These are phyloP conservation scores for Blastocystis sp. DNA, from an alignment of 352 stramenopile genomes.

Conservation along the genomic window DNA sequence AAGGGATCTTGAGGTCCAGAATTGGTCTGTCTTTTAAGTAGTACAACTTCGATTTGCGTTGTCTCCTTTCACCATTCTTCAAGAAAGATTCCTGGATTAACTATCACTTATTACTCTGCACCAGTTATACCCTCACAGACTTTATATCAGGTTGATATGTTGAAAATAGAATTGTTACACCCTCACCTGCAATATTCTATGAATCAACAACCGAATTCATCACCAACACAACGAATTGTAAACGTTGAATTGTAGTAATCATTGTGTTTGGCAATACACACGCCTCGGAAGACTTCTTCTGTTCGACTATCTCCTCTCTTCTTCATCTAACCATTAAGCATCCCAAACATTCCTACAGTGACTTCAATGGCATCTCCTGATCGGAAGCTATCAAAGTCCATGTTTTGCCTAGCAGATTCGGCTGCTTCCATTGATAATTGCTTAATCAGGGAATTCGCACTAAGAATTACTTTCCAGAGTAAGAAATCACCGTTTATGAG, in stretches of 20 bases:
- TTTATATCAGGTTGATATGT: slow-evolving; percentile 58
- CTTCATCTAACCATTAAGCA: slow-evolving; percentile 27
- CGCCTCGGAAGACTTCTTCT: slow-evolving; percentile 37
- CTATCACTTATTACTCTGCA: background rate
- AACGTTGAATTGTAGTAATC: slow-evolving; percentile 61
- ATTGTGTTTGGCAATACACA: slow-evolving; percentile 58
- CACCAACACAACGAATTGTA: slow-evolving; percentile 34
- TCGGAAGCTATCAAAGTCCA: slow-evolving; percentile 54
- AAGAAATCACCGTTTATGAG: slow-evolving; percentile 27
- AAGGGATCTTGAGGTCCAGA: slow-evolving; percentile 13
- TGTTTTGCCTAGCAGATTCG: slow-evolving; percentile 9
- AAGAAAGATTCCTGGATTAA: slow-evolving; percentile 53
- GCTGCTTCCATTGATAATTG: slow-evolving; percentile 47
- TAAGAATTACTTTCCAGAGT: background rate
- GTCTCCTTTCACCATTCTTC: slow-evolving; percentile 18
- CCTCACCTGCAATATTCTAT: slow-evolving; percentile 54
- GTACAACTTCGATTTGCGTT: slow-evolving; percentile 51
- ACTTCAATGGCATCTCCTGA: slow-evolving; percentile 53
- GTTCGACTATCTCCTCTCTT: background rate
- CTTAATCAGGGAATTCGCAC: slow-evolving; percentile 46
- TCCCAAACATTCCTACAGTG: background rate
- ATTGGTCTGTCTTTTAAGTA: slow-evolving; percentile 55
- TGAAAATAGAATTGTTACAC: slow-evolving; percentile 35
- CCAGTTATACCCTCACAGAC: background rate
- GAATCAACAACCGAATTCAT: background rate